These are phyloP conservation scores for Lachnellula subtilissima DNA, from an alignment of 2,329 filamentous ascomycete genomes.

Conservation along the genomic window DNA sequence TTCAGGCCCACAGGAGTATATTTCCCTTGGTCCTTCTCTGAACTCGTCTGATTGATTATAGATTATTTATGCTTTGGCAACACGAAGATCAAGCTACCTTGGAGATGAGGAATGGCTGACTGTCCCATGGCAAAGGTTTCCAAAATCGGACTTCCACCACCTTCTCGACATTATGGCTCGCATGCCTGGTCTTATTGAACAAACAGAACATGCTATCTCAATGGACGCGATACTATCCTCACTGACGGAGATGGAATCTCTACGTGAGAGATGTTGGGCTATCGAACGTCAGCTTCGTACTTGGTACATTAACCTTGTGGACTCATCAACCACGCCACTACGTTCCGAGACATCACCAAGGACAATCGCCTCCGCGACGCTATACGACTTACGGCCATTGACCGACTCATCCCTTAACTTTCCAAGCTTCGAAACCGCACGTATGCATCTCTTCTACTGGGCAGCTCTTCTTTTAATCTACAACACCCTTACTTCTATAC, in stretches of 20 bases:
- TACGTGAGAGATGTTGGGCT: slow-evolving; percentile 9
- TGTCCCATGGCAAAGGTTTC: slow-evolving; percentile 8
- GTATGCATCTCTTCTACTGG: slow-evolving; percentile 12
- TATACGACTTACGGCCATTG: slow-evolving; percentile 8
- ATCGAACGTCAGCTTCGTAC: slow-evolving; percentile 9
- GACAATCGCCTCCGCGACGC: slow-evolving; percentile 8
- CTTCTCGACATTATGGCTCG: slow-evolving; percentile 14
- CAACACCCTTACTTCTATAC: slow-evolving; percentile 8
- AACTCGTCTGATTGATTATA: slow-evolving; percentile 8
- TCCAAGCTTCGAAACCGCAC: slow-evolving; percentile 9
- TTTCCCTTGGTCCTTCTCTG: slow-evolving; percentile 7
- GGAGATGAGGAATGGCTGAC: slow-evolving; percentile 12
- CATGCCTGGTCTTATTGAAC: slow-evolving; percentile 8
- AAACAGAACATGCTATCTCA: slow-evolving; percentile 8
- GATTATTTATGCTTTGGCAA: slow-evolving; percentile 12
- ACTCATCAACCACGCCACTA: slow-evolving; percentile 9
- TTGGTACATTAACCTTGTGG: slow-evolving; percentile 7
- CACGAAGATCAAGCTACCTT: slow-evolving; percentile 8
- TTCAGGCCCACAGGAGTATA: slow-evolving; percentile 10
- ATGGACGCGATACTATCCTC: slow-evolving; percentile 13
- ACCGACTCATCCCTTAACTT: slow-evolving; percentile 7
- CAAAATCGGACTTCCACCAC: slow-evolving; percentile 12
- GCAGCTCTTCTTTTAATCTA: slow-evolving; percentile 11
- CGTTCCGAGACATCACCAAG: slow-evolving; percentile 6
- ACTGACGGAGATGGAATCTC: slow-evolving; percentile 6